phyloP scores from a whole-genome alignment of 2,329 filamentous ascomycete genomes.

The Alternaria sp. region DNA sequence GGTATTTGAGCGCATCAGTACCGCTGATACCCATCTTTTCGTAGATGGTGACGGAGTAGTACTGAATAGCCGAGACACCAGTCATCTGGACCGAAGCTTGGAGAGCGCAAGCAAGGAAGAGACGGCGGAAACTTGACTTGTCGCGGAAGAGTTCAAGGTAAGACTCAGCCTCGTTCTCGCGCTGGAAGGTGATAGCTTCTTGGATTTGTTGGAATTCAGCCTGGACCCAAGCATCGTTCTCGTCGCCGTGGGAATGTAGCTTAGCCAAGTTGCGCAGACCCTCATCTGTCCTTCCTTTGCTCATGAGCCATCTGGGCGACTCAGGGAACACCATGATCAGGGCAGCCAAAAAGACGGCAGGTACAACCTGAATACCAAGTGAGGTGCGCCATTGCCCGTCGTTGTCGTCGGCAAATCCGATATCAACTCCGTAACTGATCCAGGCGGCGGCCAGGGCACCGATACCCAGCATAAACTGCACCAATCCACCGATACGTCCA shows the following conservation, averaged over 20 bases:
- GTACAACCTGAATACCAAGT: slow-evolving; percentile 76
- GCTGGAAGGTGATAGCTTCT: slow-evolving; percentile 70
- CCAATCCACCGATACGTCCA: slow-evolving; percentile 76
- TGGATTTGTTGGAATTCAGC: slow-evolving; percentile 78
- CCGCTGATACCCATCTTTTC: slow-evolving; percentile 72
- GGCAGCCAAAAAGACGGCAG: slow-evolving; percentile 68
- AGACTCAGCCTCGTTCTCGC: slow-evolving; percentile 73
- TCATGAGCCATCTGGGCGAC: too few relatives aligned
- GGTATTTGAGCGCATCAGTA: slow-evolving; percentile 74
- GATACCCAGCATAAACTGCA: slow-evolving; percentile 84
- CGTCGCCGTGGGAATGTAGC: too few relatives aligned
- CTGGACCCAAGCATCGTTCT: too few relatives aligned
- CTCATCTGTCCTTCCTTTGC: too few relatives aligned
- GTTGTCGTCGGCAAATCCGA: too few relatives aligned
- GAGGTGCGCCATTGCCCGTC: too few relatives aligned
- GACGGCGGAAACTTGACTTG: slow-evolving; percentile 72
- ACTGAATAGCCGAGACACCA: slow-evolving; percentile 70
- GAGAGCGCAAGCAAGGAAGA: slow-evolving; percentile 73
- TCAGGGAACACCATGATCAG: too few relatives aligned
- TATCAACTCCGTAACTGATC: slow-evolving; percentile 73
- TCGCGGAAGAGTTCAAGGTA: slow-evolving; percentile 74
- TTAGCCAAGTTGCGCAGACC: too few relatives aligned
- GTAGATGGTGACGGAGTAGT: slow-evolving; percentile 75
- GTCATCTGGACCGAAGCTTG: slow-evolving; percentile 81
- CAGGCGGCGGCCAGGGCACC: slow-evolving; percentile 76